These are phyloP conservation scores for Rhizopus stolonifer DNA, from an alignment of 371 early-diverging fungal species.

Conservation along the genomic window DNA sequence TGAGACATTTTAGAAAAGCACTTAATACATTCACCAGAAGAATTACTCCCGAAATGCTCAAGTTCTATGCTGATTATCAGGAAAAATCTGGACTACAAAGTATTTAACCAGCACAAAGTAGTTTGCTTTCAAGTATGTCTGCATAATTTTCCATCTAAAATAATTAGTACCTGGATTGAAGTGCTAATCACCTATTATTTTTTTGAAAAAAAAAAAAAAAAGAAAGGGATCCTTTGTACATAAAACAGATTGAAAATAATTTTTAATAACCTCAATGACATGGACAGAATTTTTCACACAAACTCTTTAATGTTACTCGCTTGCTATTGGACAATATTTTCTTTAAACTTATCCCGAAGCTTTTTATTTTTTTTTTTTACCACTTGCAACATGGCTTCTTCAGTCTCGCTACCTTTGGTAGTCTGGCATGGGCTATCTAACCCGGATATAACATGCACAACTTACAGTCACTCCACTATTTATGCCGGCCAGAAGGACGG, in stretches of 20 bases:
- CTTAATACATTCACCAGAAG: constrained; percentile 63
- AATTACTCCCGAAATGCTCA: constrained; percentile 90
- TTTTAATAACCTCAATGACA: too few species aligned
- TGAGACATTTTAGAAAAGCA: constrained; percentile 72
- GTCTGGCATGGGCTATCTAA: constrained; percentile 47
- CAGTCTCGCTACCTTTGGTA: constrained; percentile 42
- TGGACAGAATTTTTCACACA: too few species aligned
- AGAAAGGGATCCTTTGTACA: too few species aligned
- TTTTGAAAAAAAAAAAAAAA: too few species aligned
- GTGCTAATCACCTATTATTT: too few species aligned
- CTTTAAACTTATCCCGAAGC: background rate
- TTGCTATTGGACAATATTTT: background rate
- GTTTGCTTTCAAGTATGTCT: too few species aligned
- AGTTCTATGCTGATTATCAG: constrained; percentile 80
- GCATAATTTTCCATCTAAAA: too few species aligned
- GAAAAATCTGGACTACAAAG: constrained; percentile 54
- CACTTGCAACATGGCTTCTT: constrained; percentile 33
- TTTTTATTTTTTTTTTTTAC: constrained; percentile 1
- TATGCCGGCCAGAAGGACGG: constrained; percentile 63
- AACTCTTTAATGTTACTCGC: background rate
- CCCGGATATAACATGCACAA: constrained; percentile 39
- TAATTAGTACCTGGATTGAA: too few species aligned
- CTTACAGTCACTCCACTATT: constrained; percentile 38
- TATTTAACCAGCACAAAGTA: too few species aligned
- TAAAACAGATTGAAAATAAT: too few species aligned